Base-by-base conservation (phyloP, 257 asterid genomes). In the Solanum okadae region DNA sequence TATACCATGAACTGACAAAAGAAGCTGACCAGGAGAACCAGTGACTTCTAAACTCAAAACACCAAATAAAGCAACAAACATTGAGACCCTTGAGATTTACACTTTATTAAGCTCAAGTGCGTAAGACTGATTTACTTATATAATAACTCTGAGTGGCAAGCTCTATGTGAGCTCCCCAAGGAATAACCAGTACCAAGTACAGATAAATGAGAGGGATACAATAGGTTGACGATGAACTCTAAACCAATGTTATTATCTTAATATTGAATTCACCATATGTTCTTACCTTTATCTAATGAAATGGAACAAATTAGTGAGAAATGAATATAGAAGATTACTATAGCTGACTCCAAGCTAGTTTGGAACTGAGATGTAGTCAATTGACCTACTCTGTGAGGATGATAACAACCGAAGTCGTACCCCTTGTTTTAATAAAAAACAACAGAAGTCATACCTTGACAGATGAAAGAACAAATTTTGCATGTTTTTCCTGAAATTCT, bases 401-500 rank as follows among this genome's bases (percentile, higher is more conserved):
- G 68, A 81, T 29, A 81, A 81, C 42, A 46, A 18, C 65, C 33
- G 18, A 46, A 46, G 40, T 81, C 93, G 82, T 85, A 95, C 98
- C 98, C 35, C 25, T 18, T n/a, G 33, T 44, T 40, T 79, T 42
- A 42, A 42, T 42, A 42, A 42, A 42, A 1, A 11, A 42, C 14
- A 76, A 76, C 84, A n/a, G 38, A 44, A 46, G 29, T 81, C 95
- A 87, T 86, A 97, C 99, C 98, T 95, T 95, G 87, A 97, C 98
- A 46, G 96, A 92, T 84, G 91, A 88, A 72, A 97, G 96, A 88
- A 96, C 98, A 93, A 97, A 92, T 88, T 96, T 97, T 38, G 99
- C 99, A 88, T 96, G 98, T 86, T n/a, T 95, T 92, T 93, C 99
- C 92, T 97, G 98, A 96, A 96, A 97, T 91, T 95, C 95, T 61